Evolutionary conservation across 345 rosid genomes (phyloP), one percentile per base, ranked within the genome.

Genomic region (Mercurialis annua): DNA sequence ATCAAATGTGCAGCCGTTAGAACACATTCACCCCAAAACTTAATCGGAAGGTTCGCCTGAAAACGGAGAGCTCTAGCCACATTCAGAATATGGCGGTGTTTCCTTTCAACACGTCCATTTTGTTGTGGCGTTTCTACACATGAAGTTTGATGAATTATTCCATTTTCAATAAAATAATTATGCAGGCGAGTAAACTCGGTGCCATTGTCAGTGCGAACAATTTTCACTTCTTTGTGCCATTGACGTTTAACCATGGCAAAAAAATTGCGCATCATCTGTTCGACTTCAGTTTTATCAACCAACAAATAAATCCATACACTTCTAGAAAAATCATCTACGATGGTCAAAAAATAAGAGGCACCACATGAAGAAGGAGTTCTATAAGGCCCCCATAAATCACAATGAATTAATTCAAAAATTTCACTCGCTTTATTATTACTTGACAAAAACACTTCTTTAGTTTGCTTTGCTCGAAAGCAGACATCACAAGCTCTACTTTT

Each of bases 301-400:
- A 72, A n/a, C 10, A 67, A 68, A 43, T 77, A 72, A 11, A 64
- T 21, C 72, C 69, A 76, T 0, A 40, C 27, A 1, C 29, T 64
- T 0, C 60, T 29, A 2, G 64, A 49, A 44, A 14, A 66, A 76
- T 76, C 76, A 76, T 76, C 80, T 1, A 76, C 66, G 3, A 66
- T 44, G 0, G 66, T 76, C 0, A 67, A 30, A 29, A 76, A 72
- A 55, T 67, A 65, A 24, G 3, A 2, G 0, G 40, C 63, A 0
- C 50, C 64, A 57, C 46, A 65, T 0, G 55, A 8, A 27, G 65
- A 7, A 0, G 47, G 7, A 0, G 24, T n/a, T 12, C 16, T 5
- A 47, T 68, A 62, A 7, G 73, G 34, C 7, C 73, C 66, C 70
- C 76, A 76, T 2, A 77, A 43, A 49, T 76, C 66, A 56, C 60